Base-by-base conservation (phyloP, 345 rosid genomes). In the Limnanthes douglasii region DNA sequence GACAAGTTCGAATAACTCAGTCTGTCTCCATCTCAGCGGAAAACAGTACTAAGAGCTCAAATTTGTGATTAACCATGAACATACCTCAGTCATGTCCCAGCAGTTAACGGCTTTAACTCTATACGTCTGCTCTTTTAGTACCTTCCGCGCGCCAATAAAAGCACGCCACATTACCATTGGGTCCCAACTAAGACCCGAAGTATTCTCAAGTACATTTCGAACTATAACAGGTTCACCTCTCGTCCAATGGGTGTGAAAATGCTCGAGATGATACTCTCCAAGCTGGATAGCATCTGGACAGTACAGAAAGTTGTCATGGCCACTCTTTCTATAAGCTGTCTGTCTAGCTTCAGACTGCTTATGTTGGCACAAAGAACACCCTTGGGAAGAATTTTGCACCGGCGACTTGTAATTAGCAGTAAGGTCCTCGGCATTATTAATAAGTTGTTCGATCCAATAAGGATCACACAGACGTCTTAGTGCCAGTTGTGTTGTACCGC, bases 161-260 rank as follows among this genome's bases (percentile, higher is more conserved):
- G 76, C 82, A 46, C 76, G 57, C 73, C 76, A 62, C 73, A 73
- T 73, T 37, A 73, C 82, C 82, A 73, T 62, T 6, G 82, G 82
- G 15, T 73, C 76, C 76, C 82, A 73, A 41, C 75, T 73, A 25
- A 73, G 59, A 42, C 82, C 71, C 26, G 64, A 53, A 8, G 68
- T 37, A 6, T 44, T 65, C 24, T 66, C 70, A 37, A 60, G 68
- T 25, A 60, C 68, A 44, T 62, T 60, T 43, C 59, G 56, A 27
- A 65, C 76, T 19, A 73, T 43, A 25, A 73, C 61, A 24, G 76
- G 82, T 54, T 73, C 82, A 16, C 73, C 82, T 42, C 60, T 57
- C 64, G 48, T 60, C 76, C 76, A 73, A 19, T 73, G 76, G 37
- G 36, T 47, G 46, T 66, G 70, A 62, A 73, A 73, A 54, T 73